phyloP scores from a whole-genome alignment of 1,284 basidiomycete genomes.

The Taiwanofungus camphoratus region DNA sequence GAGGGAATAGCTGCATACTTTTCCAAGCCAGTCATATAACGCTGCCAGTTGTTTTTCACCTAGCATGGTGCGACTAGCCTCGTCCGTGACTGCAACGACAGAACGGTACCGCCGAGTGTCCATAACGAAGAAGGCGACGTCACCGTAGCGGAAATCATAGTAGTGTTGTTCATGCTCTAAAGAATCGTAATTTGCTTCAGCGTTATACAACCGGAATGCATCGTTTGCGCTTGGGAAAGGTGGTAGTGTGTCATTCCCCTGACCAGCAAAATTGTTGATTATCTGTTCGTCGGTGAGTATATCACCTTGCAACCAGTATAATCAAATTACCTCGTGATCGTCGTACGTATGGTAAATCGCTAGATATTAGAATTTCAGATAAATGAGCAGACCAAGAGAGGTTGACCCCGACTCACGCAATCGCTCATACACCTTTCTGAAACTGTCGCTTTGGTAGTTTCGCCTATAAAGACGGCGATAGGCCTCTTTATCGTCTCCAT shows the following conservation, averaged over 20 bases:
- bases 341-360: slow-evolving; percentile 61
- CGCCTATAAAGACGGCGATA: slow-evolving; percentile 63
- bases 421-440: slow-evolving; percentile 58
- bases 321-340: slow-evolving; percentile 55
- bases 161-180: slow-evolving; percentile 44
- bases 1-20: slow-evolving; percentile 28
- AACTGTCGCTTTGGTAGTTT: slow-evolving; percentile 59
- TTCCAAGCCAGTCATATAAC: slow-evolving; percentile 61
- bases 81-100: slow-evolving; percentile 36
- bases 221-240: slow-evolving; percentile 56
- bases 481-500: slow-evolving; percentile 48
- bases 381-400: background rate
- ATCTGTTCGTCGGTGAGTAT: slow-evolving; percentile 31
- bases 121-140: slow-evolving; percentile 75
- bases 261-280: slow-evolving; percentile 60
- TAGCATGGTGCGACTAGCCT: slow-evolving; percentile 58
- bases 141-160: slow-evolving; percentile 63
- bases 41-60: slow-evolving; percentile 63
- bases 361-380: slow-evolving; percentile 22
- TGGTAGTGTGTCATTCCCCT: slow-evolving; percentile 44
- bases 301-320: background rate
- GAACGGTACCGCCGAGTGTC: slow-evolving; percentile 71
- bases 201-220: slow-evolving; percentile 67
- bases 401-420: slow-evolving; percentile 44
- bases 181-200: slow-evolving; percentile 59